phyloP scores from a whole-genome alignment of 768 basidiomycete species.

The Boletales sp. region DNA sequence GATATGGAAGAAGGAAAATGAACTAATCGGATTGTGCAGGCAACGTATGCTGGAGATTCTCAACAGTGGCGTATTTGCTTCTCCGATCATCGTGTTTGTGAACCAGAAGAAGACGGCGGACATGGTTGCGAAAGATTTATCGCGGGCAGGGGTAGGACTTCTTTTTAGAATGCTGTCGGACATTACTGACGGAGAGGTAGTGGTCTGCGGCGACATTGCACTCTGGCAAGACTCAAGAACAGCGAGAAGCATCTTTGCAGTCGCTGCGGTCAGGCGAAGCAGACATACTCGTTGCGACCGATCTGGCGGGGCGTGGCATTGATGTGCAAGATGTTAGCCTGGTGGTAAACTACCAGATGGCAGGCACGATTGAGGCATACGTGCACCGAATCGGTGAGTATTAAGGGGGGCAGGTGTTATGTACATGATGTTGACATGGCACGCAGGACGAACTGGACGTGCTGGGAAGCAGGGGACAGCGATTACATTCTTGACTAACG shows the following conservation, averaged over 20 bases:
- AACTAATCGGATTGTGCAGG: constrained; percentile 39
- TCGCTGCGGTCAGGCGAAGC: constrained; percentile 81
- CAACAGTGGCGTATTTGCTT: constrained; percentile 74
- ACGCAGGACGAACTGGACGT: constrained; percentile 90
- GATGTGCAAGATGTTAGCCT: constrained; percentile 96
- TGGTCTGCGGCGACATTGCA: constrained; percentile 92
- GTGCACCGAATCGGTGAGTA: constrained; percentile 92
- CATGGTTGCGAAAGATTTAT: constrained; percentile 93
- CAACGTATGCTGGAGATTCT: constrained; percentile 87
- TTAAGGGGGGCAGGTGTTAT: not conserved
- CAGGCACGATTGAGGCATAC: constrained; percentile 92
- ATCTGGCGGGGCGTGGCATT: constrained; percentile 97
- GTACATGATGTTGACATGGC: constrained; percentile 1
- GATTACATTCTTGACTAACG: constrained; percentile 94
- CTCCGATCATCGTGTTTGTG: constrained; percentile 98
- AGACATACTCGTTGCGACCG: constrained; percentile 92
- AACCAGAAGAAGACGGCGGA: constrained; percentile 99
- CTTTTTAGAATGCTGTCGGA: constrained; percentile 12
- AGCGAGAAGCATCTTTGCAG: constrained; percentile 90
- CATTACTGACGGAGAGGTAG: constrained; percentile 33
- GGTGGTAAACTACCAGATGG: constrained; percentile 98
- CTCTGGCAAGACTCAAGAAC: constrained; percentile 97
- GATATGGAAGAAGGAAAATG: not conserved
- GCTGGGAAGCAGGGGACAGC: constrained; percentile 92
- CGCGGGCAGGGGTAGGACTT: constrained; percentile 72